Percentiles rank a stretch among this genome's conserved stretches.
These are phyloP conservation scores for Rostrohypoxylon terebratum DNA, from an alignment of 495 filamentous ascomycete genomes.

Conservation along the genomic window DNA sequence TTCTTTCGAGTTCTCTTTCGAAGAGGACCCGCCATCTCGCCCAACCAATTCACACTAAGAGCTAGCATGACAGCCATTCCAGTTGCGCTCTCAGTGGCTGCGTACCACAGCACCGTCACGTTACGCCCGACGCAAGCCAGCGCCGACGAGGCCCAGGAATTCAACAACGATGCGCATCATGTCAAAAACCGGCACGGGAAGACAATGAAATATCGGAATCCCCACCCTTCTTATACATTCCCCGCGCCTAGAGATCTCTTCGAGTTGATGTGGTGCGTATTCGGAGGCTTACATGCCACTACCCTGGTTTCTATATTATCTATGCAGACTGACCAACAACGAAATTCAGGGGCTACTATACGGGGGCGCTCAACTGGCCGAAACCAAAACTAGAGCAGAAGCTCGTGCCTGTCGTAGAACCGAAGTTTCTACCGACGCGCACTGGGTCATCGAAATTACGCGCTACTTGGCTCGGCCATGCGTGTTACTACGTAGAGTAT, in stretches of 20 bases:
- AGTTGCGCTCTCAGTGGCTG: conserved; percentile 40
- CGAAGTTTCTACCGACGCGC: conserved; percentile 73
- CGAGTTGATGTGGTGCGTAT: conserved; percentile 16
- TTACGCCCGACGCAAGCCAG: conserved; percentile 23
- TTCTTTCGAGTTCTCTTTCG: conserved; percentile 31
- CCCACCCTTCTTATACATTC: conserved; percentile 49
- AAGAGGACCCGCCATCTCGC: conserved; percentile 15
- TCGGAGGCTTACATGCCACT: background rate
- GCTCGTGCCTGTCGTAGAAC: conserved; percentile 71
- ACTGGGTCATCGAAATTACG: conserved; percentile 70
- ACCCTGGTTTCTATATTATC: background rate
- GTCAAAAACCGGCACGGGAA: conserved; percentile 50
- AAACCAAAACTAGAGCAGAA: conserved; percentile 73
- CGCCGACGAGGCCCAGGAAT: conserved; percentile 43
- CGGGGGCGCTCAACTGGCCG: conserved; percentile 19
- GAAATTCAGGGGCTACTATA: background rate
- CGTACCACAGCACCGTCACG: conserved; percentile 47
- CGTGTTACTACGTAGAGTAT: conserved; percentile 94
- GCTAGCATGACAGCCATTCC: conserved; percentile 32
- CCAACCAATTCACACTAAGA: conserved; percentile 30
- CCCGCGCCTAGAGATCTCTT: conserved; percentile 10
- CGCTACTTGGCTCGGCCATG: conserved; percentile 97
- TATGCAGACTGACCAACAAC: conserved; percentile 21
- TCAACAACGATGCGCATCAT: conserved; percentile 48
- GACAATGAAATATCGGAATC: conserved; percentile 52